phyloP scores from a whole-genome alignment of 176 grass and related monocot genomes.

The Triticum monococcum region DNA sequence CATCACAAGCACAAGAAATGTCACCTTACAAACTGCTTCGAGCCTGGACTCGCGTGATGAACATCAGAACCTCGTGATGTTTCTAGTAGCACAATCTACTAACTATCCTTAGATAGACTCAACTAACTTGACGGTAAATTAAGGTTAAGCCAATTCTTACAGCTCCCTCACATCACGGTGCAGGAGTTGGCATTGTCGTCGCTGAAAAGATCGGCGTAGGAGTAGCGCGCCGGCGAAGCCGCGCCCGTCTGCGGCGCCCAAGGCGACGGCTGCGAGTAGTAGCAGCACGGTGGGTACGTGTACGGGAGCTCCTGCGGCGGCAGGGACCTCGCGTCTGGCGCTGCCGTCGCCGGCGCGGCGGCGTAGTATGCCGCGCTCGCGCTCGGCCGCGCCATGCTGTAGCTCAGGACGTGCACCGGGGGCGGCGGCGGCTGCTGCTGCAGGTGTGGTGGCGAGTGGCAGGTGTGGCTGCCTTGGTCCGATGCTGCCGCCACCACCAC shows the following conservation, averaged over 20 bases:
- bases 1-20: not conserved
- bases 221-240: slow-evolving; percentile 1
- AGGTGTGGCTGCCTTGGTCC: not conserved
- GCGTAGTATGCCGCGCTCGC: slow-evolving; percentile 22
- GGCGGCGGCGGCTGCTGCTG: not conserved
- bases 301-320: slow-evolving; percentile 7
- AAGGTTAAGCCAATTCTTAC: too few relatives aligned
- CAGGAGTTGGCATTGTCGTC: slow-evolving; percentile 50
- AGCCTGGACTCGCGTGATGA: not conserved
- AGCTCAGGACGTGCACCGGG: slow-evolving; percentile 39
- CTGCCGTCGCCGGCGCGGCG: not conserved
- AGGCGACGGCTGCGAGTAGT: slow-evolving; percentile 8
- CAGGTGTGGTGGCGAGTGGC: not conserved
- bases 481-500: not conserved
- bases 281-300: not conserved
- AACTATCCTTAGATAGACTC: not conserved
- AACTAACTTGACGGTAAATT: not conserved
- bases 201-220: slow-evolving; percentile 38
- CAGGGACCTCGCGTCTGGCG: not conserved
- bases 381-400: slow-evolving; percentile 40
- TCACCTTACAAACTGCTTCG: slow-evolving; percentile 10
- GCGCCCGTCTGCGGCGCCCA: not conserved
- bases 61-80: not conserved
- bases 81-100: not conserved
- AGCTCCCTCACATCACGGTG: slow-evolving; percentile 38